Evolutionary conservation across 1,284 basidiomycete genomes (phyloP).

Genomic region (Schizophyllum commune): DNA sequence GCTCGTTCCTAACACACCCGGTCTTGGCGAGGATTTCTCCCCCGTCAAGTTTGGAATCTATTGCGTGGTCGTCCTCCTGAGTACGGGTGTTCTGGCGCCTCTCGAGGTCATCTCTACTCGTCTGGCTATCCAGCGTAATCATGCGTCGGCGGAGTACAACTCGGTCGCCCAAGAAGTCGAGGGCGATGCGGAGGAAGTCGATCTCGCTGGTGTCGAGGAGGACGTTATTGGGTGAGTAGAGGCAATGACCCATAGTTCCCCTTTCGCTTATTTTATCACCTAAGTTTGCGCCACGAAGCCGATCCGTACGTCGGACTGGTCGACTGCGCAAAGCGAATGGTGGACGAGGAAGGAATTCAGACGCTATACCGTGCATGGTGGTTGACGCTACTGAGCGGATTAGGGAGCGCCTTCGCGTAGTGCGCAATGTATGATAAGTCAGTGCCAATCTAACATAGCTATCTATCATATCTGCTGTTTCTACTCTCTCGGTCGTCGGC

Average conservation of each 20-base stretch:
- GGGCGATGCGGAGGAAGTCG: conserved; percentile 58
- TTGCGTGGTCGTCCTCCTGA: conserved; percentile 49
- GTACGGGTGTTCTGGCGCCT: conserved; percentile 64
- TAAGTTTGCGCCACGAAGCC: conserved; percentile 72
- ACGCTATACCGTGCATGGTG: conserved; percentile 85
- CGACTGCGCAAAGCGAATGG: conserved; percentile 73
- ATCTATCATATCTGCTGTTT: background rate
- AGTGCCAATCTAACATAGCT: background rate
- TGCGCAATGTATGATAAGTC: conserved; percentile 2
- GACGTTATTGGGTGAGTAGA: conserved; percentile 76
- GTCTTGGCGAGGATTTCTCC: conserved; percentile 33
- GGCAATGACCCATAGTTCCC: background rate
- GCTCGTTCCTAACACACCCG: conserved; percentile 49
- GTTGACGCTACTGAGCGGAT: conserved; percentile 66
- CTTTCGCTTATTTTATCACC: conserved; percentile 1
- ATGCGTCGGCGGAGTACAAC: conserved; percentile 63
- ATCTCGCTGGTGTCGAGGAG: conserved; percentile 72
- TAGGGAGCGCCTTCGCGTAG: conserved; percentile 51
- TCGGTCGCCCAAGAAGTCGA: conserved; percentile 67
- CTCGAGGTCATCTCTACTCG: conserved; percentile 79
- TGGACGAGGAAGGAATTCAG: conserved; percentile 77
- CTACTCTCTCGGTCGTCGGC: background rate
- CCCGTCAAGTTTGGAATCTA: conserved; percentile 50
- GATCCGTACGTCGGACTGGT: conserved; percentile 80
- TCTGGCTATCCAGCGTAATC: conserved; percentile 80